Base-by-base conservation (phyloP, 495 filamentous ascomycete species). In the Tuber melanosporum region DNA sequence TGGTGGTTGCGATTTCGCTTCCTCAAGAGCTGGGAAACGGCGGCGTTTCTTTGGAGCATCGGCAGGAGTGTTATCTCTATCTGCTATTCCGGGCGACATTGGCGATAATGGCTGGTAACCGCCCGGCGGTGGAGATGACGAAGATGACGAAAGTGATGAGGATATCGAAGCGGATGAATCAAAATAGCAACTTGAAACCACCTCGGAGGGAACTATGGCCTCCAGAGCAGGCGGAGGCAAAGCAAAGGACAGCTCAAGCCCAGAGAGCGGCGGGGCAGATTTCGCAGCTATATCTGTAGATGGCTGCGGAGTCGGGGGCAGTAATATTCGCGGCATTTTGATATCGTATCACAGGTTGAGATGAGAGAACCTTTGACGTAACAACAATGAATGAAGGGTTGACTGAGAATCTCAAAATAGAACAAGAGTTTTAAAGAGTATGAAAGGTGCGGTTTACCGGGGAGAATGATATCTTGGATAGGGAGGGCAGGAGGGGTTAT, bases 261-360 rank as follows among this genome's bases (percentile, higher is more conserved):
- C 85, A 45, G 87, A 85, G 44, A 87, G 83, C 52, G 82, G 84
- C 47, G 88, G 85, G 77, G 91, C 88, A 78, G 94, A 91, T 84
- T 95, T 92, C 78, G 91, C 90, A 46, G 88, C 88, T 81, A 97
- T 91, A 82, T 96, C 94, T 57, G 91, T 91, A 19, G 93, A 96
- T 73, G 93, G 92, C 73, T 90, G 90, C 42, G 95, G 95, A 9
- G 94, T 97, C 66, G 93, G 94, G 62, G 92, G 94, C 70, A 91
- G 86, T 74, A 87, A 87, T 71, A 89, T 86, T 71, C 88, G 91
- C 86, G 92, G 91, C 92, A 96, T 95, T 80, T 76, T 88, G 79
- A 79, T 66, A 66, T 32, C 57, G n/a, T 66, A 26, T n/a, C n/a
- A 9, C 49, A 26, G 12, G 45, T 26, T 32, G n/a, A 57, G 20